Conservation (phyloP, 192 early-diverging fungal species). For the Mortierella antarctica region DNA sequence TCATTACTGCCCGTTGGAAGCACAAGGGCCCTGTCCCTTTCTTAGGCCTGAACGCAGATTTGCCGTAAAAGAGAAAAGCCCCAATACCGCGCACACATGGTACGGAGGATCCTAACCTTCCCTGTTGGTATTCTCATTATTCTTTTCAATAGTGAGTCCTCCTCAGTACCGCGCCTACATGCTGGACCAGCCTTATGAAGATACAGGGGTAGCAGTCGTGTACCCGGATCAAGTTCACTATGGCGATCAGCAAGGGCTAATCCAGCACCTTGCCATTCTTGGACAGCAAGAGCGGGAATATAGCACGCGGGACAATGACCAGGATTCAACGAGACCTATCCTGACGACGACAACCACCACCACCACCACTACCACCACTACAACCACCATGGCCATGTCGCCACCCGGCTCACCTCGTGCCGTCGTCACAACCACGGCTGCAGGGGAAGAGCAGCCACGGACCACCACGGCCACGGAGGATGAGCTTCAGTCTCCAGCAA, state of each 20-base stretch:
- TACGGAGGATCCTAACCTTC: too few species aligned
- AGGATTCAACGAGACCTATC: not conserved
- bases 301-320: not conserved
- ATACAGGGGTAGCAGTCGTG: conserved; percentile 16
- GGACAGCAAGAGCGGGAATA: not conserved
- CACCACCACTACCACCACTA: conserved; percentile 19
- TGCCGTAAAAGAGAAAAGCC: not conserved
- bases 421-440: not conserved
- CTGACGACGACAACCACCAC: conserved; percentile 6
- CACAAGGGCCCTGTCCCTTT: not conserved
- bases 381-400: not conserved
- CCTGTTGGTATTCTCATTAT: not conserved
- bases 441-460: not conserved
- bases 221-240: conserved; percentile 20
- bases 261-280: not conserved
- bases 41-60: not conserved
- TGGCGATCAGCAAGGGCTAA: conserved; percentile 2
- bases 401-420: not conserved
- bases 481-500: too few species aligned
- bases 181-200: conserved; percentile 8
- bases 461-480: too few species aligned
- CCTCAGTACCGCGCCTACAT: conserved; percentile 30
- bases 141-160: conserved; percentile 2
- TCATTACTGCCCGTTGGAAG: not conserved
- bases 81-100: not conserved